Evolutionary conservation across 768 basidiomycete species (phyloP).

Genomic region (Podaxis sp.): DNA sequence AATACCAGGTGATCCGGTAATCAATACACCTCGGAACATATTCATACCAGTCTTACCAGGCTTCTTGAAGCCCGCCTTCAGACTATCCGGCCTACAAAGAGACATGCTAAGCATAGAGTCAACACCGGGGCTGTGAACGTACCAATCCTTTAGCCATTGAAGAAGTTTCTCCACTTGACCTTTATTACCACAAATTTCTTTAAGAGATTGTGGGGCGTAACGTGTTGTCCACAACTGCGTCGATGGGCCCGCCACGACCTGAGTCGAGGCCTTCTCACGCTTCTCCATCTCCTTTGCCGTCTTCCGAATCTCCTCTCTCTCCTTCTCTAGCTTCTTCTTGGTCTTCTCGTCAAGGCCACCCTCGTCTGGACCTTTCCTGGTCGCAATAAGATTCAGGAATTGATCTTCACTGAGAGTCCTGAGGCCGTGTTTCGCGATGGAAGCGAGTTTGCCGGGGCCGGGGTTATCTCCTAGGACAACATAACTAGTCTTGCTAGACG

Average conservation of each 20-base stretch:
- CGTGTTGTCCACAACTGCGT: constrained; percentile 92
- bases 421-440: constrained; percentile 78
- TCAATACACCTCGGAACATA: constrained; percentile 78
- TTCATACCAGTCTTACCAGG: constrained; percentile 91
- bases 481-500: constrained; percentile 85
- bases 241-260: constrained; percentile 34
- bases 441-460: constrained; percentile 82
- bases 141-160: constrained; percentile 89
- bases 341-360: constrained; percentile 71
- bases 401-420: constrained; percentile 81
- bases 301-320: constrained; percentile 67
- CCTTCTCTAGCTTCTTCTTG: constrained; percentile 75
- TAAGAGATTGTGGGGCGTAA: constrained; percentile 84
- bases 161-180: constrained; percentile 83
- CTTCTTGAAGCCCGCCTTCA: constrained; percentile 83
- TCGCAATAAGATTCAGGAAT: constrained; percentile 79
- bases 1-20: constrained; percentile 94
- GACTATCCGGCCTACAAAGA: constrained; percentile 58
- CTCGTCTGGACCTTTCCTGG: constrained; percentile 50
- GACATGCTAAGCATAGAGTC: neutral
- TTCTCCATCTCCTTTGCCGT: constrained; percentile 78
- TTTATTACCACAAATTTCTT: constrained; percentile 97
- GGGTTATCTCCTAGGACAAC: constrained; percentile 88
- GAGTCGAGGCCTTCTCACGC: constrained; percentile 54
- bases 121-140: constrained; percentile 17